Percentiles rank a stretch among this genome's conserved stretches.
These are phyloP conservation scores for Blumeria graminis DNA, from an alignment of 2,329 filamentous ascomycete species.

Conservation along the genomic window DNA sequence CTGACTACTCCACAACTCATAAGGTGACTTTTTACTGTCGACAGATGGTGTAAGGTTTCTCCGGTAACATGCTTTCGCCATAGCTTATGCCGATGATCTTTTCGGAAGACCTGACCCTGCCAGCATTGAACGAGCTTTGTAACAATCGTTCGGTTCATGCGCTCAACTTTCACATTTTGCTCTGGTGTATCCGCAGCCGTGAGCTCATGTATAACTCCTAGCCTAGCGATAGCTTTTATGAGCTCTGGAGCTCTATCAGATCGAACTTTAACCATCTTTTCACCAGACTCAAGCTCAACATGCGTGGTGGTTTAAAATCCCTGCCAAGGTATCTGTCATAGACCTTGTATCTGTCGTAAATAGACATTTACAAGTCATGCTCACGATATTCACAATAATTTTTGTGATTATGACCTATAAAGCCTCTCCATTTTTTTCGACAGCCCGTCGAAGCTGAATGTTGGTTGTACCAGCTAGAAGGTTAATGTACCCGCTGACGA, in stretches of 20 bases:
- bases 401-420: too few species aligned
- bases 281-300: not conserved
- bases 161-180: not conserved
- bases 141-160: not conserved
- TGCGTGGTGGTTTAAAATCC: too few species aligned
- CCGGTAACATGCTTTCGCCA: not conserved
- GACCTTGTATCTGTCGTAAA: too few species aligned
- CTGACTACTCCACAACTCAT: not conserved
- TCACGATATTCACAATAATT: too few species aligned
- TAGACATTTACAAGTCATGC: too few species aligned
- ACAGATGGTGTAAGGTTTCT: not conserved
- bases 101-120: not conserved
- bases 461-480: too few species aligned
- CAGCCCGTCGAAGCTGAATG: too few species aligned
- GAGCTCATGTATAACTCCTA: not conserved
- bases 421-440: too few species aligned
- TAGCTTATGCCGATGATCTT: not conserved
- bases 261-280: too few species aligned
- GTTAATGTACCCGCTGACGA: too few species aligned
- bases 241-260: not conserved
- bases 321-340: too few species aligned
- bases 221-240: not conserved
- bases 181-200: not conserved
- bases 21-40: not conserved
- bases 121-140: not conserved